These are phyloP conservation scores for Podila epicladia DNA, from an alignment of 192 early-diverging fungal genomes.

Conservation along the genomic window DNA sequence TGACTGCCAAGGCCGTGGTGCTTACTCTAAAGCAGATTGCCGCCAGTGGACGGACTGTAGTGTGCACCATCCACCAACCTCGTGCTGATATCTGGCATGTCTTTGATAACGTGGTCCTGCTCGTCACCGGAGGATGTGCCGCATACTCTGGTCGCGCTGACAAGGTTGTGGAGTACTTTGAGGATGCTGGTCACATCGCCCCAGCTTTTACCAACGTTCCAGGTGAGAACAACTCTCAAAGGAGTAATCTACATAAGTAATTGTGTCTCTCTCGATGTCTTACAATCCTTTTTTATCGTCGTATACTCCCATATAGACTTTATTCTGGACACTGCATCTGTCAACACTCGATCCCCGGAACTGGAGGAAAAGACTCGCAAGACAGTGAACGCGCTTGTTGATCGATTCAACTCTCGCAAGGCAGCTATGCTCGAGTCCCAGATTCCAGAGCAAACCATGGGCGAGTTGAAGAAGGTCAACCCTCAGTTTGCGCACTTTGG, in stretches of 20 bases:
- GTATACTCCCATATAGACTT: conserved; percentile 12
- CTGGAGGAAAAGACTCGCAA: conserved; percentile 36
- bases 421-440: conserved; percentile 25
- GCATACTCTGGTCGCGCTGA: conserved; percentile 51
- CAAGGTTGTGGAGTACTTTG: conserved; percentile 49
- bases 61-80: conserved; percentile 93
- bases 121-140: conserved; percentile 66
- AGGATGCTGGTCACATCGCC: conserved; percentile 41
- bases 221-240: neutral
- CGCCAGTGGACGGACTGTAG: conserved; percentile 62
- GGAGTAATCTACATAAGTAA: neutral
- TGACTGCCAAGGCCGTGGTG: conserved; percentile 46
- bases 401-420: conserved; percentile 37
- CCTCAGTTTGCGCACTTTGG: conserved; percentile 29
- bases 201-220: conserved; percentile 38
- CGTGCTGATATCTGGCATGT: conserved; percentile 78
- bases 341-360: conserved; percentile 24
- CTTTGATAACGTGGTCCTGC: conserved; percentile 85
- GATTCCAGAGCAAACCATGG: neutral
- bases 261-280: too few relatives aligned
- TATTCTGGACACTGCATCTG: conserved; percentile 45
- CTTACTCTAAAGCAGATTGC: conserved; percentile 44
- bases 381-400: conserved; percentile 19
- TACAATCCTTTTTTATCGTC: neutral
- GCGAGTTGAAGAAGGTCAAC: conserved; percentile 31